Percentiles rank a stretch among this genome's conserved stretches.
Conservation (phyloP, 2,329 filamentous ascomycete genomes). For the Colletotrichum falcatum region DNA sequence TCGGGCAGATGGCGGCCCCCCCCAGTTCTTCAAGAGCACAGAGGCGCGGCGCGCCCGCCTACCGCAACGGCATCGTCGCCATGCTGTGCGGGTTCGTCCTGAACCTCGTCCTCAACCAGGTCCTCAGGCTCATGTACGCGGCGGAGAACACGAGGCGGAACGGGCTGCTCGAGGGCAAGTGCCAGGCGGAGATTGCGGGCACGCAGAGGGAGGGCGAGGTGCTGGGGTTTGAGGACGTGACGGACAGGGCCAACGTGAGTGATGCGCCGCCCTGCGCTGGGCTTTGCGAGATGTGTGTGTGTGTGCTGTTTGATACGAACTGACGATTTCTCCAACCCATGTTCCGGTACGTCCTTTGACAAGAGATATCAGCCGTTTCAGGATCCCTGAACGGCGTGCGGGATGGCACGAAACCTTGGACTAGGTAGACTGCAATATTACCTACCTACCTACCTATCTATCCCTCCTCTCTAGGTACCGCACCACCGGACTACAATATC, state of each 20-base stretch:
- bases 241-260: constrained; percentile 50
- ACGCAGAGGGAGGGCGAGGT: constrained; percentile 35
- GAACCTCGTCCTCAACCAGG: constrained; percentile 35
- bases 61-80: constrained; percentile 35
- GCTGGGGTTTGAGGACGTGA: constrained; percentile 53
- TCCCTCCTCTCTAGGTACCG: too few relatives aligned
- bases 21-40: constrained; percentile 48
- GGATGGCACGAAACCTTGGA: background rate
- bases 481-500: background rate
- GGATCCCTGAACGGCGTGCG: too few relatives aligned
- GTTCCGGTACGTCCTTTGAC: constrained; percentile 38
- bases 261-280: background rate
- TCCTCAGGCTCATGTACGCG: constrained; percentile 25
- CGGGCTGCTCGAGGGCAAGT: constrained; percentile 30
- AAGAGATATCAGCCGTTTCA: background rate
- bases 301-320: background rate
- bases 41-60: constrained; percentile 34
- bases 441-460: too few relatives aligned
- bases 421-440: background rate
- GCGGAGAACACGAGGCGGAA: constrained; percentile 30
- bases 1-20: constrained; percentile 48
- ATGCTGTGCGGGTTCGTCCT: constrained; percentile 31
- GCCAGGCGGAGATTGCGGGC: constrained; percentile 30
- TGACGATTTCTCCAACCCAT: constrained; percentile 4
- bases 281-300: background rate